These are phyloP conservation scores for Russula lepida DNA, from an alignment of 768 basidiomycete genomes.

Conservation along the genomic window DNA sequence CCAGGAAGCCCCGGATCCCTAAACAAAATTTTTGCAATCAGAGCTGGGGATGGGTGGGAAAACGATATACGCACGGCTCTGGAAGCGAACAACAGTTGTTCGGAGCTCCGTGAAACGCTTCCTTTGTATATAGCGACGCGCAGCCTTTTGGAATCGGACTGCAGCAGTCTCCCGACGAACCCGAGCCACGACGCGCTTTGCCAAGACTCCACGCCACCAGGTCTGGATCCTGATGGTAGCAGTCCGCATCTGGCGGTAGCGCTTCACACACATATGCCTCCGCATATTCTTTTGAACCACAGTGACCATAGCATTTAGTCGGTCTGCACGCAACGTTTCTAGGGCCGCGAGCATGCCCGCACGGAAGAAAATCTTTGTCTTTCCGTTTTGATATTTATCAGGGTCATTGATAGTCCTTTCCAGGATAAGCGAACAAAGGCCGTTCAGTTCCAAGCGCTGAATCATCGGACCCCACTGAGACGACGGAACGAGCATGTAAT, in stretches of 20 bases:
- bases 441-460: conserved; percentile 67
- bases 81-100: conserved; percentile 59
- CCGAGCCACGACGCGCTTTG: conserved; percentile 57
- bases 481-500: conserved; percentile 93
- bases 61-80: conserved; percentile 64
- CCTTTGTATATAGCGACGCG: conserved; percentile 68
- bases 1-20: conserved; percentile 72
- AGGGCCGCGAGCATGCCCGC: conserved; percentile 97
- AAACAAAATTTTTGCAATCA: conserved; percentile 6
- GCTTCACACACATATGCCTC: conserved; percentile 73
- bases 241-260: conserved; percentile 59
- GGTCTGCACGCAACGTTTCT: conserved; percentile 81
- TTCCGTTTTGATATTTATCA: conserved; percentile 94
- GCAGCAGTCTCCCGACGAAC: conserved; percentile 72
- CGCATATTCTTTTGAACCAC: conserved; percentile 97
- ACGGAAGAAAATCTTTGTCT: conserved; percentile 98
- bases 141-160: conserved; percentile 61
- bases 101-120: conserved; percentile 57
- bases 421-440: conserved; percentile 78
- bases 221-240: conserved; percentile 85
- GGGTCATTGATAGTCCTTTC: conserved; percentile 82
- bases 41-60: conserved; percentile 2
- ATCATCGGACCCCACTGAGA: conserved; percentile 82
- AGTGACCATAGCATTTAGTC: conserved; percentile 85
- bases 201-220: conserved; percentile 88